A percentile compares a stretch with the other conserved stretches of the same genome.
These are phyloP conservation scores for Kodamaea jinghongensis DNA, from an alignment of 805 yeast genomes.

Conservation along the genomic window DNA sequence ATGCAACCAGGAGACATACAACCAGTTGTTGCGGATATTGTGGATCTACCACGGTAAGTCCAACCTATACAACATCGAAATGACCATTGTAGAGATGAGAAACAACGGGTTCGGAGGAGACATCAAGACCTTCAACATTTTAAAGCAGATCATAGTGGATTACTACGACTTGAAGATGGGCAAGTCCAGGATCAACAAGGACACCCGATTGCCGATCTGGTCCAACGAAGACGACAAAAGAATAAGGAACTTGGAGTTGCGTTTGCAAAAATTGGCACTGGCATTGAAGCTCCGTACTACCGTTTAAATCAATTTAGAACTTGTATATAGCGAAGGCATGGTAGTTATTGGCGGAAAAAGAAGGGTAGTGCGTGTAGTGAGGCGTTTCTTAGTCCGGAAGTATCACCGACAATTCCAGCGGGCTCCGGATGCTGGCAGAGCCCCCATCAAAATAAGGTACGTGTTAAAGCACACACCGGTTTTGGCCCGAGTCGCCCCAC, in stretches of 20 bases:
- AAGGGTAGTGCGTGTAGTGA: no score
- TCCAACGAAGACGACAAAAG: constrained; percentile 35
- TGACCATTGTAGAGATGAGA: constrained; percentile 35
- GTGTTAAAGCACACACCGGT: no score
- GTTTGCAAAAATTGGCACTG: constrained; percentile 10
- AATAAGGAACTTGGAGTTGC: constrained; percentile 21
- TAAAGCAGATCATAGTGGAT: constrained; percentile 33
- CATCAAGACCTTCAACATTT: constrained; percentile 30
- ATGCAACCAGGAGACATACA: constrained; percentile 42
- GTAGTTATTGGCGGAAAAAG: no score
- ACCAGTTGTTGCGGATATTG: constrained; percentile 32
- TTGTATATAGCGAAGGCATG: no score
- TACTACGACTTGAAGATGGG: constrained; percentile 35
- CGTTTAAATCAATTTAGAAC: no score
- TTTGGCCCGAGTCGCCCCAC: no score
- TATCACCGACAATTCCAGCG: no score
- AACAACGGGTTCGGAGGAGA: constrained; percentile 43
- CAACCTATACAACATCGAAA: constrained; percentile 34
- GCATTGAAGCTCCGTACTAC: no score
- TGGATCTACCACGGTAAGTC: constrained; percentile 41
- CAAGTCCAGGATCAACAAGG: constrained; percentile 18
- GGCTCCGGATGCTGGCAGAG: no score
- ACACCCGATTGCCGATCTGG: constrained; percentile 33
- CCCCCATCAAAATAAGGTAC: no score
- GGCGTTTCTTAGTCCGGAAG: no score